phyloP scores from a whole-genome alignment of 306 rosid species.

The Rosa chinensis region DNA sequence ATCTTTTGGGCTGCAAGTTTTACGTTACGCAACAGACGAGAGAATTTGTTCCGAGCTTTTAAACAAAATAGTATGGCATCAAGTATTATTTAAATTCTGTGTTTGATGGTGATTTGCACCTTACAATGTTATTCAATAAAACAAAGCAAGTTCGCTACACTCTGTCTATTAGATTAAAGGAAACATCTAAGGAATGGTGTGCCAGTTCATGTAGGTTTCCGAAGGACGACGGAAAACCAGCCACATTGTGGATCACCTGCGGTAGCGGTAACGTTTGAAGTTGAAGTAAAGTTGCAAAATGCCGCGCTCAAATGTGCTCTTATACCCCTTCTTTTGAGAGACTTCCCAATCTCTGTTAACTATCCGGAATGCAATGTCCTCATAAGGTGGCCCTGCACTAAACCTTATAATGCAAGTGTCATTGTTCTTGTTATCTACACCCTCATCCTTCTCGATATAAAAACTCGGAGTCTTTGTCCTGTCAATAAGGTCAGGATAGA shows the following conservation, averaged over 20 bases:
- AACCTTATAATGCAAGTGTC: constrained; percentile 89
- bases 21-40: too few relatives aligned
- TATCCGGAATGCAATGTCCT: constrained; percentile 83
- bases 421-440: constrained; percentile 38
- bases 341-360: constrained; percentile 91
- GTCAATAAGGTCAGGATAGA: constrained; percentile 96
- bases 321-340: constrained; percentile 82
- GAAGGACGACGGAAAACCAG: neutral
- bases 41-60: too few relatives aligned
- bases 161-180: neutral
- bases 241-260: constrained; percentile 46
- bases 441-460: constrained; percentile 76
- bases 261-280: constrained; percentile 82
- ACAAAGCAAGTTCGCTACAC: too few relatives aligned
- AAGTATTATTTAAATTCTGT: too few relatives aligned
- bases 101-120: too few relatives aligned
- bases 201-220: neutral
- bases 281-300: constrained; percentile 85
- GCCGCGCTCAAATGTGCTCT: constrained; percentile 87
- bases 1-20: too few relatives aligned
- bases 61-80: too few relatives aligned
- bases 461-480: constrained; percentile 76
- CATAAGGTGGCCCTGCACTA: constrained; percentile 93
- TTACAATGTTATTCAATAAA: too few relatives aligned
- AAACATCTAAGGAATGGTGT: neutral